These are phyloP conservation scores for Colletotrichum tropicicola DNA, from an alignment of 2,329 filamentous ascomycete genomes.

Conservation along the genomic window DNA sequence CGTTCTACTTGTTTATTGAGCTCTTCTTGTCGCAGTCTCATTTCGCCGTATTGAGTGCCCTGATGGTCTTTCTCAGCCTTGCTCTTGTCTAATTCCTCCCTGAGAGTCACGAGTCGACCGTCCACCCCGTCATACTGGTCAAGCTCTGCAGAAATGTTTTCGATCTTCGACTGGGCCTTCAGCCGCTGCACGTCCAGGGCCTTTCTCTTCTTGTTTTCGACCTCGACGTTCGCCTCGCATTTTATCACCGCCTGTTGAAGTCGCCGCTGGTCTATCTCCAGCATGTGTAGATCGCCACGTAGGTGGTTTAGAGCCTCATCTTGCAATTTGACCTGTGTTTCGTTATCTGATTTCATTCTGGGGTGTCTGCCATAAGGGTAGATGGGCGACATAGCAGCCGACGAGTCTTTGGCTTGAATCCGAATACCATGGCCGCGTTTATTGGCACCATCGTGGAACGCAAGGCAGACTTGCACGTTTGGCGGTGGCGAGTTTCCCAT, in stretches of 20 bases:
- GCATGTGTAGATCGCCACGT: slow-evolving; percentile 59
- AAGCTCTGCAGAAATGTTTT: slow-evolving; percentile 64
- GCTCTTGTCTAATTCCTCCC: slow-evolving; percentile 63
- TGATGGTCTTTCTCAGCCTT: slow-evolving; percentile 55
- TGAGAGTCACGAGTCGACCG: slow-evolving; percentile 68
- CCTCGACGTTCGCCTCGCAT: slow-evolving; percentile 55
- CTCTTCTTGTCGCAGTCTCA: slow-evolving; percentile 57
- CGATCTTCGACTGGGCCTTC: slow-evolving; percentile 66
- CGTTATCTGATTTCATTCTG: slow-evolving; percentile 84
- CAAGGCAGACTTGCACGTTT: slow-evolving; percentile 80
- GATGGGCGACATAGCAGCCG: slow-evolving; percentile 47
- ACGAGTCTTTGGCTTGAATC: slow-evolving; percentile 15
- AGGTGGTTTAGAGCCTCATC: slow-evolving; percentile 62
- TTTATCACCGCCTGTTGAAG: slow-evolving; percentile 58
- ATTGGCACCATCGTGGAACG: slow-evolving; percentile 64
- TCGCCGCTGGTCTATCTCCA: slow-evolving; percentile 57
- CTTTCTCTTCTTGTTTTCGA: slow-evolving; percentile 47
- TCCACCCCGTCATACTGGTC: slow-evolving; percentile 75
- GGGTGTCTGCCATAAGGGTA: slow-evolving; percentile 60
- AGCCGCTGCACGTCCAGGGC: slow-evolving; percentile 64
- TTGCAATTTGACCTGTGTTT: slow-evolving; percentile 68
- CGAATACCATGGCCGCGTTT: slow-evolving; percentile 40
- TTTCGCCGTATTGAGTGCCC: slow-evolving; percentile 63
- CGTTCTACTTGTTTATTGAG: slow-evolving; percentile 54
- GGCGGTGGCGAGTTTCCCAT: slow-evolving; percentile 65